These are phyloP conservation scores for Trichoderma erinaceum DNA, from an alignment of 495 filamentous ascomycete species.

Conservation along the genomic window DNA sequence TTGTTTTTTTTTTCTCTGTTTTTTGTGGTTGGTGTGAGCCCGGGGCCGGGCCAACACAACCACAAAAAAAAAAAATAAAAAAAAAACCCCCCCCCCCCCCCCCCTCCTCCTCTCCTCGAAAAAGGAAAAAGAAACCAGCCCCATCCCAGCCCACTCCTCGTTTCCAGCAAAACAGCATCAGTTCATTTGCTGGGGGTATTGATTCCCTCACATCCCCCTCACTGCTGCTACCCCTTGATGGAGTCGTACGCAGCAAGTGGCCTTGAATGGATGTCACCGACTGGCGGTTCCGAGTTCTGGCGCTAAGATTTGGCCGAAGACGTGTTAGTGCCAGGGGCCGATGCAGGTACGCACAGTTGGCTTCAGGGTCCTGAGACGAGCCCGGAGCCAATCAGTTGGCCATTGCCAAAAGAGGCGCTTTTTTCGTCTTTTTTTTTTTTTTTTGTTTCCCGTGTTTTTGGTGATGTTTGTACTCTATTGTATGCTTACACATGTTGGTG, in stretches of 20 bases:
- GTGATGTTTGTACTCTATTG: background rate
- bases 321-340: constrained; percentile 3
- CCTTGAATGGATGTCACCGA: background rate
- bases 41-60: no score
- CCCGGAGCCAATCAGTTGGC: constrained; percentile 1
- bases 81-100: no score
- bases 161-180: background rate
- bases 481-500: no score
- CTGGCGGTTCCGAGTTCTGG: background rate
- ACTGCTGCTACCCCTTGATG: background rate
- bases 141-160: background rate
- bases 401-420: background rate
- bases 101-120: no score
- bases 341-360: constrained; percentile 1
- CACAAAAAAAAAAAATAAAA: no score
- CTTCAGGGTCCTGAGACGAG: background rate
- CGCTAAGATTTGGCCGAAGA: background rate
- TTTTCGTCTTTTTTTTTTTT: background rate
- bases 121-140: background rate
- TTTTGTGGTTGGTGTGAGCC: no score
- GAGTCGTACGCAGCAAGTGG: background rate
- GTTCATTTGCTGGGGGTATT: background rate
- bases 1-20: no score
- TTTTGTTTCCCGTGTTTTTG: background rate
- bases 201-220: background rate